Base-by-base conservation (phyloP, 2,329 filamentous ascomycete species). In the Fusarium sp. region DNA sequence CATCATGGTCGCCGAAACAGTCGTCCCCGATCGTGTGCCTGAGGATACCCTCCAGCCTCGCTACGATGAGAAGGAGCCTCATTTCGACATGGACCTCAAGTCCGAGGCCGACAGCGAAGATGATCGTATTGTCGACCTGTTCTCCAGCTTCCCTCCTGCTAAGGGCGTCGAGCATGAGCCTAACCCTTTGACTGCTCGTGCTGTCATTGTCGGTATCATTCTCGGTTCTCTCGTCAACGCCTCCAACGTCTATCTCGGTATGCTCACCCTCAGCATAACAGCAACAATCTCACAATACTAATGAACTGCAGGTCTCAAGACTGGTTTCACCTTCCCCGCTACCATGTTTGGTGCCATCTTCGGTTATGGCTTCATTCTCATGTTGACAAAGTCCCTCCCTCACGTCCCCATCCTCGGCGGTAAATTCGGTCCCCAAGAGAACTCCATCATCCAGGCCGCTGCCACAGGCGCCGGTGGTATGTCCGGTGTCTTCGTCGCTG, bases 201-300 rank as follows among this genome's bases (percentile, higher is more conserved):
- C 89, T 21, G 80, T 91, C 30, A 64, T 89, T 43, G 81, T 88
- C 38, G 89, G 89, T 50, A 85, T 87, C 61, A 76, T 88, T 46
- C 85, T 89, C 35, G 89, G 89, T 52, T 88, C 86, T 21, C 83
- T 91, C 13, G 88, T 91, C 73, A 90, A 90, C 74, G 88, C 88
- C 15, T 90, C 88, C 65, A 91, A 91, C 77, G 83, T 91, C 46
- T 91, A 91, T 73, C 85, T 91, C 32, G 88, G 88, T 84, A 81
- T 57, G 79, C 25, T 25, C 30, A 21, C 4, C 23, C 21, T 13
- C 42, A 33, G 19, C 8, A 21, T 11, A 16, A n/a, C n/a, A n/a
- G 12, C 25, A 8, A 1, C 8, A 11, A 11, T 23, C 5, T 25
- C 30, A 23, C 2, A 35, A 21, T 33, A 50, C 60, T 60, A 25